phyloP scores from a whole-genome alignment of 1,284 basidiomycete genomes.

The Sporisorium iseilematis-ciliati region DNA sequence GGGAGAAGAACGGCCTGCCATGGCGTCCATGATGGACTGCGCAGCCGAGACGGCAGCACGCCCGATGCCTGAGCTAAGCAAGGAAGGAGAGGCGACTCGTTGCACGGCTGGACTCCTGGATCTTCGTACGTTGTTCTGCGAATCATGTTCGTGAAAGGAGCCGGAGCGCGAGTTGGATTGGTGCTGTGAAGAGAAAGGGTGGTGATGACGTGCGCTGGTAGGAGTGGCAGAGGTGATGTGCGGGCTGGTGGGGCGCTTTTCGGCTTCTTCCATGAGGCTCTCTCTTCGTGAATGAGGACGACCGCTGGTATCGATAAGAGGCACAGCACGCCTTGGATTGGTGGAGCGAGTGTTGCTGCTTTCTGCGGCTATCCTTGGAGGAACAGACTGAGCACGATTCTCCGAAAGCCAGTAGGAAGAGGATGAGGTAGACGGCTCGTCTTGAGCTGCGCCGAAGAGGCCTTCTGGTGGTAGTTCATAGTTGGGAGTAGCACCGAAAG shows the following conservation, averaged over 20 bases:
- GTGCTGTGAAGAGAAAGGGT: constrained; percentile 21
- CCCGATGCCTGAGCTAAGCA: constrained; percentile 48
- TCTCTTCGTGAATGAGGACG: constrained; percentile 29
- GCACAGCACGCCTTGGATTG: constrained; percentile 24
- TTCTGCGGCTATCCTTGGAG: constrained; percentile 31
- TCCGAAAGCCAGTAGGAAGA: constrained; percentile 36
- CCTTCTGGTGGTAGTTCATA: constrained; percentile 48
- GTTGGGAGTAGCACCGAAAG: constrained; percentile 47
- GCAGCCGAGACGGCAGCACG: constrained; percentile 55
- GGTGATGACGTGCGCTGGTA: constrained; percentile 43
- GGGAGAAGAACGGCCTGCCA: constrained; percentile 56
- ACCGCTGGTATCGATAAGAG: constrained; percentile 42
- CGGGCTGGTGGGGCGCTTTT: constrained; percentile 56
- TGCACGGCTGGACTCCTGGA: constrained; percentile 20
- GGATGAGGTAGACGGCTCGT: constrained; percentile 15
- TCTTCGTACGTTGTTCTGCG: constrained; percentile 13
- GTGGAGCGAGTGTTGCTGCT: constrained; percentile 20
- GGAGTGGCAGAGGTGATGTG: constrained; percentile 56
- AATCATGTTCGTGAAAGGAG: constrained; percentile 36
- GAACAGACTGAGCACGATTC: constrained; percentile 42
- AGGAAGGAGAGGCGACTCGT: constrained; percentile 39
- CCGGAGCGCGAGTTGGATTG: constrained; percentile 21
- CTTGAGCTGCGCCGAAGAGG: constrained; percentile 21
- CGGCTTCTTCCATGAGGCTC: constrained; percentile 39
- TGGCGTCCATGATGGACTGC: constrained; percentile 58